Conservation (phyloP, 192 early-diverging fungal genomes). For the Podila clonocystis region DNA sequence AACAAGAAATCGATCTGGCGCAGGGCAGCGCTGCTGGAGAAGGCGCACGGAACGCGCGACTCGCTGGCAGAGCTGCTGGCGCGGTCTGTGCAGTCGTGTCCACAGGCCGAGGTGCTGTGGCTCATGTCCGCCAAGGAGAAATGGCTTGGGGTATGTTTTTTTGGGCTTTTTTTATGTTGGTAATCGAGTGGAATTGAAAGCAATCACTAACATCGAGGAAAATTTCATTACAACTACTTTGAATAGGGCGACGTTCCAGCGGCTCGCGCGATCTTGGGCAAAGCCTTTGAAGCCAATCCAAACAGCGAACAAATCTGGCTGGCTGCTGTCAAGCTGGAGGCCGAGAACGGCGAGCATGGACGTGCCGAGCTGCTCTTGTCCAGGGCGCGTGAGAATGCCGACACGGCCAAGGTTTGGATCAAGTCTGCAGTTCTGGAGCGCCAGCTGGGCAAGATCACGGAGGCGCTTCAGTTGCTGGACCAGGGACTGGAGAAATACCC, state of each 20-base stretch:
- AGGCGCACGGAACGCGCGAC: conserved; percentile 78
- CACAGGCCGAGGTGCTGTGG: conserved; percentile 94
- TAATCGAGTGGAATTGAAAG: too few species aligned
- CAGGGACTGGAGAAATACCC: conserved; percentile 78
- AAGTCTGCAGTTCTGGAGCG: conserved; percentile 91
- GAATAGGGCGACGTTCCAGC: conserved; percentile 76
- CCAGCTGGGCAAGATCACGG: conserved; percentile 69
- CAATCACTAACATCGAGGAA: background rate
- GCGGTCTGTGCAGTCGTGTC: conserved; percentile 89
- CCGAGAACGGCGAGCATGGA: conserved; percentile 82
- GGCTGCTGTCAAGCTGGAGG: conserved; percentile 96
- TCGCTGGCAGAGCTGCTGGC: conserved; percentile 81
- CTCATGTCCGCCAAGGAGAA: conserved; percentile 97
- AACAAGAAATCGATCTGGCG: conserved; percentile 86
- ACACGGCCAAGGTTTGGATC: conserved; percentile 94
- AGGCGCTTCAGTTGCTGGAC: conserved; percentile 74
- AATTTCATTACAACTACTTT: background rate
- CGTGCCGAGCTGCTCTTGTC: conserved; percentile 81
- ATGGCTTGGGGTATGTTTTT: conserved; percentile 72
- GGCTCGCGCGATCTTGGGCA: conserved; percentile 85
- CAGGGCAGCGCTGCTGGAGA: conserved; percentile 88
- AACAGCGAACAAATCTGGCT: conserved; percentile 94
- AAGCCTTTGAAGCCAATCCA: conserved; percentile 91
- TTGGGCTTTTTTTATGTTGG: background rate
- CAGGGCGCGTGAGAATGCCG: conserved; percentile 77